Evolutionary conservation across 192 early-diverging fungal species (phyloP).

Genomic region (Phycomyces nitens): DNA sequence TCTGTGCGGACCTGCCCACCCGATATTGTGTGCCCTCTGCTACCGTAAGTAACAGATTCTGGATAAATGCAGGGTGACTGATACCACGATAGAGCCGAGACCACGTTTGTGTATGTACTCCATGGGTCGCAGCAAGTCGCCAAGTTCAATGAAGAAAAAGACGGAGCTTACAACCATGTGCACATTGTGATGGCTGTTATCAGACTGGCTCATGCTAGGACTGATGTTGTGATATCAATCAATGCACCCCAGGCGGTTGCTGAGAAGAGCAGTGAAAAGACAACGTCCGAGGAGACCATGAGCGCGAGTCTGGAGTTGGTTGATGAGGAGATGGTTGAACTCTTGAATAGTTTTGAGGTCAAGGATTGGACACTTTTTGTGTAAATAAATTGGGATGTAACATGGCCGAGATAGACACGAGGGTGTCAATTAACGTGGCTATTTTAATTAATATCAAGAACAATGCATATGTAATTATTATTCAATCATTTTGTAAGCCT

Average conservation of each 20-base stretch:
- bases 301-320: conserved; percentile 34
- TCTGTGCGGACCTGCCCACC: background rate
- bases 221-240: conserved; percentile 75
- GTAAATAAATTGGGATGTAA: conserved; percentile 7
- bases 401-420: background rate
- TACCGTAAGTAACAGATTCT: conserved; percentile 49
- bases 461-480: too few species aligned
- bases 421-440: too few species aligned
- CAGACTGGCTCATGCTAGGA: conserved; percentile 59
- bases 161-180: conserved; percentile 57
- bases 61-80: background rate
- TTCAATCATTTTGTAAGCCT: too few species aligned
- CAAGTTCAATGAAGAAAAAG: conserved; percentile 72
- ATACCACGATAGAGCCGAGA: conserved; percentile 11
- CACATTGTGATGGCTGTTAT: conserved; percentile 69
- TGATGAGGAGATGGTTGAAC: conserved; percentile 38
- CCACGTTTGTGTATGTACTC: conserved; percentile 45
- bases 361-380: conserved; percentile 62
- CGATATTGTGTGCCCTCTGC: conserved; percentile 39
- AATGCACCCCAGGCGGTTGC: conserved; percentile 68
- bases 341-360: conserved; percentile 43
- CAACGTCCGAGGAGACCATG: conserved; percentile 13
- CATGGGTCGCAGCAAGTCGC: conserved; percentile 65
- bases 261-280: conserved; percentile 39
- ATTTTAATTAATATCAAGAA: too few species aligned